phyloP scores from a whole-genome alignment of 805 yeast species.

The Clavispora fructus region DNA sequence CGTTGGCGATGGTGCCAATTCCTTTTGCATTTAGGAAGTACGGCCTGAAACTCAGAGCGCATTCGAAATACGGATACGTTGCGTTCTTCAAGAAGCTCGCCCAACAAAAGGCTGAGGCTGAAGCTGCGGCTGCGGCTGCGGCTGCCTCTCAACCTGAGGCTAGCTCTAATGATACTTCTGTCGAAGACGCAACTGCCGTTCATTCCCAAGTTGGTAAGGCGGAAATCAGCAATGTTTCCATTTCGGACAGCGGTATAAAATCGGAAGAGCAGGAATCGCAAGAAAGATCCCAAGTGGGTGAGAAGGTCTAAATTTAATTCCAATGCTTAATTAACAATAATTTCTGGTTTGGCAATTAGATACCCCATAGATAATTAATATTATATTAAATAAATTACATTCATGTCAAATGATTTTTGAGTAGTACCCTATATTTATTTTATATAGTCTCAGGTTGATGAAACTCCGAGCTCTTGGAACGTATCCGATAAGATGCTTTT shows the following conservation, averaged over 20 bases:
- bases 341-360: neutral
- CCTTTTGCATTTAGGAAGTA: constrained; percentile 63
- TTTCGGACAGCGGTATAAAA: neutral
- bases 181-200: neutral
- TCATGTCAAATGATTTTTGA: too few species aligned
- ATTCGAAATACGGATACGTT: constrained; percentile 56
- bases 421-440: neutral
- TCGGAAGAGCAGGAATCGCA: neutral
- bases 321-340: neutral
- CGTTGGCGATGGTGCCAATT: constrained; percentile 66
- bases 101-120: constrained; percentile 19
- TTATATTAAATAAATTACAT: too few species aligned
- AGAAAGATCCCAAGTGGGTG: neutral
- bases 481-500: constrained; percentile 57
- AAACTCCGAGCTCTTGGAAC: constrained; percentile 34
- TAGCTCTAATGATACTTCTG: neutral
- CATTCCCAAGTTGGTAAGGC: neutral
- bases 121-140: constrained; percentile 7
- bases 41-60: constrained; percentile 53
- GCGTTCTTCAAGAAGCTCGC: constrained; percentile 30
- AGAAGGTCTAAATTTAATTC: neutral
- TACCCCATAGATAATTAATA: too few species aligned
- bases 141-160: neutral
- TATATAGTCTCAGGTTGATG: neutral
- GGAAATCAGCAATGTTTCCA: neutral